A percentile compares a stretch with the other conserved stretches of the same genome.
Conservation (phyloP, 176 grass and related monocot species). For the Typha latifolia region DNA sequence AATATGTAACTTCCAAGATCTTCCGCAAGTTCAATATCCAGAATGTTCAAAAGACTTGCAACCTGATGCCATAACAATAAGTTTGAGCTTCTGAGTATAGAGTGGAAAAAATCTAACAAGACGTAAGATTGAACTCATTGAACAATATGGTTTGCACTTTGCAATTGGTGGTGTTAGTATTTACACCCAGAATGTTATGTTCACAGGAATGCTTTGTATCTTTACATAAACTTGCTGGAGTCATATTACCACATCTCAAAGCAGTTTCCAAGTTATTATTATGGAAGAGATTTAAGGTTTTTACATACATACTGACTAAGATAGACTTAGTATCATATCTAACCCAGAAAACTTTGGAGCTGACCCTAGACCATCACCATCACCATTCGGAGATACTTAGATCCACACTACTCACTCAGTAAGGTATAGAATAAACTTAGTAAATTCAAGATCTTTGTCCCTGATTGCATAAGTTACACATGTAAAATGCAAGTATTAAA, state of each 20-base stretch:
- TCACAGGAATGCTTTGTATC: no score
- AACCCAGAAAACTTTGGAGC: no score
- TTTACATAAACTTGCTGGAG: no score
- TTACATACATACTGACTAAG: no score
- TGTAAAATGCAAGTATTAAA: slow-evolving; percentile 1
- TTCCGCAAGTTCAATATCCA: slow-evolving; percentile 60
- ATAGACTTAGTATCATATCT: no score
- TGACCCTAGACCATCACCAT: neutral
- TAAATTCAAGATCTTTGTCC: neutral
- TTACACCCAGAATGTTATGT: no score
- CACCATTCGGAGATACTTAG: neutral
- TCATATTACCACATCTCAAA: no score
- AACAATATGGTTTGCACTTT: no score
- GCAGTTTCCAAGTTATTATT: no score
- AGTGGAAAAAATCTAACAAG: slow-evolving; percentile 13
- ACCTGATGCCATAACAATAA: slow-evolving; percentile 39
- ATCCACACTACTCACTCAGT: neutral
- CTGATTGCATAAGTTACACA: neutral
- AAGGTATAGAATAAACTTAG: neutral
- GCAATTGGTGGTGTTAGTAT: no score
- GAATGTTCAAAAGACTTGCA: slow-evolving; percentile 86
- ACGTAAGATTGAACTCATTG: neutral
- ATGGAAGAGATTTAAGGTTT: no score
- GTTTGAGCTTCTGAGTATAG: slow-evolving; percentile 6
- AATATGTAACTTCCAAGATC: slow-evolving; percentile 62